phyloP scores from a whole-genome alignment of 306 rosid species.

The Trifolium dubium region DNA sequence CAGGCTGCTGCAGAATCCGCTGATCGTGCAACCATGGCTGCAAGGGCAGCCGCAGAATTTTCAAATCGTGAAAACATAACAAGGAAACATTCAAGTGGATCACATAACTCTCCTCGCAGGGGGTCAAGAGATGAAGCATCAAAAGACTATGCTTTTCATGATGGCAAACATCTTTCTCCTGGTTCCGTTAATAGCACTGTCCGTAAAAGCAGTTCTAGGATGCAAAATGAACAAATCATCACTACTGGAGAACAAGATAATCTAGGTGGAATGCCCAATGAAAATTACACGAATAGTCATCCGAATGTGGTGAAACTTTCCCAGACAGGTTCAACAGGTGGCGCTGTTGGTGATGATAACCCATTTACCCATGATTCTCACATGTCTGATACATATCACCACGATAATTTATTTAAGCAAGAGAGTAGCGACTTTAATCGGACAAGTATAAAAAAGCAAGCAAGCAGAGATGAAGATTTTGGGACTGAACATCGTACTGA shows the following conservation, averaged over 20 bases:
- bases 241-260: slow-evolving; percentile 47
- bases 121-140: slow-evolving; percentile 50
- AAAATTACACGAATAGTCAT: slow-evolving; percentile 41
- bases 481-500: slow-evolving; percentile 44
- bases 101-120: slow-evolving; percentile 42
- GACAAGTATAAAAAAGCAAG: slow-evolving; percentile 47
- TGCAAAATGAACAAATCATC: slow-evolving; percentile 39
- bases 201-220: slow-evolving; percentile 44
- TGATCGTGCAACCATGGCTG: slow-evolving; percentile 89
- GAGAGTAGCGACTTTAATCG: slow-evolving; percentile 48
- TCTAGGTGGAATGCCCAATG: slow-evolving; percentile 40
- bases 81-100: slow-evolving; percentile 62
- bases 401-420: slow-evolving; percentile 49
- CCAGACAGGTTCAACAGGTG: slow-evolving; percentile 48
- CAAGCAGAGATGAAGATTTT: slow-evolving; percentile 49
- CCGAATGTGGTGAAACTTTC: slow-evolving; percentile 43
- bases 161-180: slow-evolving; percentile 46
- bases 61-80: slow-evolving; percentile 62
- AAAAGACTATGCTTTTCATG: slow-evolving; percentile 44
- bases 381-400: slow-evolving; percentile 48
- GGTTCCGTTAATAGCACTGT: slow-evolving; percentile 40
- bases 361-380: slow-evolving; percentile 47
- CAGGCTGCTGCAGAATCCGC: slow-evolving; percentile 99
- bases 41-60: slow-evolving; percentile 98
- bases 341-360: slow-evolving; percentile 42